Evolutionary conservation across 2,329 filamentous ascomycete species (phyloP), one percentile per base, ranked within the genome.

Genomic region (Penicillium fuscoglaucum): DNA sequence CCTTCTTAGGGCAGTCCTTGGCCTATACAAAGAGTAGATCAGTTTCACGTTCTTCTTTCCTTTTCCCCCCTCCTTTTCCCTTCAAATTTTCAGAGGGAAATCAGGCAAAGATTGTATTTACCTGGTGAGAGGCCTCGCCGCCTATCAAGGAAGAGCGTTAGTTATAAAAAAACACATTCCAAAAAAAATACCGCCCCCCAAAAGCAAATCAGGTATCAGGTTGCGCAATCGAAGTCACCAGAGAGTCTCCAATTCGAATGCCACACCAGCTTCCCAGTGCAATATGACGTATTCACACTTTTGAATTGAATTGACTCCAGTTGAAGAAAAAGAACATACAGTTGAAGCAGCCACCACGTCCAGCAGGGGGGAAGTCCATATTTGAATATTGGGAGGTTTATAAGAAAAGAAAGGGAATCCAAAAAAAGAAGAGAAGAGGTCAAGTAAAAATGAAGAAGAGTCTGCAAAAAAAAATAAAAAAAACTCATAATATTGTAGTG

Each of bases 1-100:
- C 89, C 80, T 90, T 89, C 83, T 87, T 91, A 72, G 90, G 90
- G 84, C 90, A 95, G 73, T 93, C 90, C 72, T 90, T 89, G 72
- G 90, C 90, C 90, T 91, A 66, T 91, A 66, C 61, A 60, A 60
- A 60, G 63, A 60, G 68, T 57, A 67, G 10, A 54, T 70, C 21
- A 70, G 64, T 60, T 58, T 66, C 46, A 45, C 6, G 10, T 21
- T 13, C 24, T 2, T 6, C 17, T 26, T 19, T 39, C 4, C 8
- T 33, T 7, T 7, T 12, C 15, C 2, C 8, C 1, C 21, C 21
- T 1, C 8, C 1, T 17, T 10, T 31, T 31, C 6, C 12, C 12
- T 13, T n/a, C 21, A 17, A 45, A n/a, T 12, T 28, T 28, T 12
- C 24, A 28, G 17, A 43, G 35, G 31, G 39, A 21, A 17, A 9